Evolutionary conservation across 495 filamentous ascomycete genomes (phyloP).

Genomic region (Penicillium cosmopolitanum): DNA sequence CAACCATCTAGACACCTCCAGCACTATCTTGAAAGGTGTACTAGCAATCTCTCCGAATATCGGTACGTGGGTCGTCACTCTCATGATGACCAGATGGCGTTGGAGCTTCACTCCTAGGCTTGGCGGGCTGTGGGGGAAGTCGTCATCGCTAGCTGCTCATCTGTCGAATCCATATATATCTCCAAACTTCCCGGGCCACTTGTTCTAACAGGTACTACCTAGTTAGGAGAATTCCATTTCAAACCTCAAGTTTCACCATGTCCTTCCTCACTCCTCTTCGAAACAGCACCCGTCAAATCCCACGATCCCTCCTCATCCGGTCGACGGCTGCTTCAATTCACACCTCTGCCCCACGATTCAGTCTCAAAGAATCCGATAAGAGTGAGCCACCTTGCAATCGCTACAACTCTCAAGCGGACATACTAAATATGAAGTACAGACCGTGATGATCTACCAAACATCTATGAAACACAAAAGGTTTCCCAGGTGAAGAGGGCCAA

Average conservation of each 20-base stretch:
- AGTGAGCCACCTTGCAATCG: slow-evolving; percentile 24
- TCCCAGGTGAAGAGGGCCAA: slow-evolving; percentile 70
- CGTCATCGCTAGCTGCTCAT: background rate
- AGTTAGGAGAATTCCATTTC: too few species aligned
- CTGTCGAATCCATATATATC: too few species aligned
- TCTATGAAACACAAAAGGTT: slow-evolving; percentile 73
- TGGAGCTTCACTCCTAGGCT: background rate
- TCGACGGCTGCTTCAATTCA: slow-evolving; percentile 33
- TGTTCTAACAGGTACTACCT: too few species aligned
- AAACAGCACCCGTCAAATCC: slow-evolving; percentile 25
- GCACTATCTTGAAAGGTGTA: background rate
- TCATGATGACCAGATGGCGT: background rate
- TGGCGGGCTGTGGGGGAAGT: background rate
- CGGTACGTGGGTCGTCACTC: background rate
- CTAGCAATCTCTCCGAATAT: background rate
- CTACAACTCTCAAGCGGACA: background rate
- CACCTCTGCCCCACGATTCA: slow-evolving; percentile 28
- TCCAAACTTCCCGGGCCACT: too few species aligned
- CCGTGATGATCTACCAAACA: slow-evolving; percentile 41
- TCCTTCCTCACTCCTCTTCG: slow-evolving; percentile 39
- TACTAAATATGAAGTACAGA: slow-evolving; percentile 30
- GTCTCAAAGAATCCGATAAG: slow-evolving; percentile 41
- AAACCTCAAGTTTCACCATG: slow-evolving; percentile 21
- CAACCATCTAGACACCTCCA: background rate
- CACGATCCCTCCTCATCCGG: slow-evolving; percentile 19